Conservation (phyloP, 768 basidiomycete genomes). For the Filobasidium floriforme region DNA sequence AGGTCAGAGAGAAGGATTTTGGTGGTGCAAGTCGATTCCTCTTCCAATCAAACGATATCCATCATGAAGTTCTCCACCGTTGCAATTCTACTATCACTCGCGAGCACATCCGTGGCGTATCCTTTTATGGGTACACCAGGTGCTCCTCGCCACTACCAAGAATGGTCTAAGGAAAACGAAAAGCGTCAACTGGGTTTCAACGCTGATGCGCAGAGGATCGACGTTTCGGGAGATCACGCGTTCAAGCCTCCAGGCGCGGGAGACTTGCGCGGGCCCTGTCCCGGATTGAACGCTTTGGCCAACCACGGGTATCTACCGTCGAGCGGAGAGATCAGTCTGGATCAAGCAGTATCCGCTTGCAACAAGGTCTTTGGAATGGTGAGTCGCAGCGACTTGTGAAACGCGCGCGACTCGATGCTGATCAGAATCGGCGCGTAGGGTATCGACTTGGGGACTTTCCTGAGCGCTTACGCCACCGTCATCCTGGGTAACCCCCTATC, state of each 20-base stretch:
- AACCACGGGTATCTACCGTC: slow-evolving; percentile 23
- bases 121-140: slow-evolving; percentile 15
- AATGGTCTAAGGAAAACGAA: background rate
- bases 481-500: slow-evolving; percentile 9
- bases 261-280: slow-evolving; percentile 17
- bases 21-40: background rate
- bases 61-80: background rate
- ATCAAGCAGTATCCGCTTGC: slow-evolving; percentile 7
- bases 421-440: background rate
- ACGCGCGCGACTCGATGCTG: background rate
- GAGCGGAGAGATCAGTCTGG: background rate
- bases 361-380: slow-evolving; percentile 16
- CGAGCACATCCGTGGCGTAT: background rate
- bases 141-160: slow-evolving; percentile 11
- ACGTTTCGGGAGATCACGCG: slow-evolving; percentile 9
- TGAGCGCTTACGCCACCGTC: slow-evolving; percentile 11
- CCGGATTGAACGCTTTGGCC: slow-evolving; percentile 27
- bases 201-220: slow-evolving; percentile 1
- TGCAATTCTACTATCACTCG: background rate
- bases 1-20: too few relatives aligned
- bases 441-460: slow-evolving; percentile 5
- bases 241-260: slow-evolving; percentile 10
- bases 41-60: background rate
- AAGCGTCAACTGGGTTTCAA: slow-evolving; percentile 15
- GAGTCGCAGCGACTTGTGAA: background rate